These are phyloP conservation scores for Mucor plumbeus DNA, from an alignment of 371 early-diverging fungal species.

Conservation along the genomic window DNA sequence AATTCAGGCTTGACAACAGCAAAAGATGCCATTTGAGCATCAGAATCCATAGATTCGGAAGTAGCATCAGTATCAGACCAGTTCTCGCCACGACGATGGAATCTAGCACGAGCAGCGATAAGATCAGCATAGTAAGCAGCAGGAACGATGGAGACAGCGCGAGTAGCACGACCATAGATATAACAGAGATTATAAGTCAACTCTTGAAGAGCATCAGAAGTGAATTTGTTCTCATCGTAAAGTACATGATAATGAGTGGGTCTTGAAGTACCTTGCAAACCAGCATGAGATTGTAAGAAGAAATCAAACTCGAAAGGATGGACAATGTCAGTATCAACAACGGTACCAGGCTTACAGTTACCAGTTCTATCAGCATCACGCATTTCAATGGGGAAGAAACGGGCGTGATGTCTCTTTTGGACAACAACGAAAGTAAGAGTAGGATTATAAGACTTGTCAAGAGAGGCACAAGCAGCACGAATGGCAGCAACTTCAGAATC, in stretches of 20 bases:
- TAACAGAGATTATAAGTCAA: slow-evolving; percentile 90
- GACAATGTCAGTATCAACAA: slow-evolving; percentile 86
- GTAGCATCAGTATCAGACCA: slow-evolving; percentile 57
- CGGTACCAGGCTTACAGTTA: slow-evolving; percentile 83
- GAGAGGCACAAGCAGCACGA: slow-evolving; percentile 71
- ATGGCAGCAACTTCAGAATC: slow-evolving; percentile 83
- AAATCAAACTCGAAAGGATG: slow-evolving; percentile 92
- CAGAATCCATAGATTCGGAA: slow-evolving; percentile 45
- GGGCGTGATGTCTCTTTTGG: slow-evolving; percentile 96
- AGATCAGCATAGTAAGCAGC: slow-evolving; percentile 93
- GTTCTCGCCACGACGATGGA: slow-evolving; percentile 70
- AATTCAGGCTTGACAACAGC: slow-evolving; percentile 41
- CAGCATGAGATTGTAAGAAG: slow-evolving; percentile 87
- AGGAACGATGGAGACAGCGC: slow-evolving; percentile 82
- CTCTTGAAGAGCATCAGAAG: slow-evolving; percentile 77
- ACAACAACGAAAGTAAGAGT: slow-evolving; percentile 91
- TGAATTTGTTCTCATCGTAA: slow-evolving; percentile 85
- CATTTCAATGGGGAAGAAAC: slow-evolving; percentile 85
- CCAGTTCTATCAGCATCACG: slow-evolving; percentile 53
- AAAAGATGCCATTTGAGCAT: slow-evolving; percentile 49
- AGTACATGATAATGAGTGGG: slow-evolving; percentile 91
- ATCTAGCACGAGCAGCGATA: slow-evolving; percentile 81
- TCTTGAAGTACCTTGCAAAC: slow-evolving; percentile 90
- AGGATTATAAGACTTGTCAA: slow-evolving; percentile 80
- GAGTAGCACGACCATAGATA: slow-evolving; percentile 85